Evolutionary conservation across 495 filamentous ascomycete genomes (phyloP).

Genomic region (Echria macrotheca): DNA sequence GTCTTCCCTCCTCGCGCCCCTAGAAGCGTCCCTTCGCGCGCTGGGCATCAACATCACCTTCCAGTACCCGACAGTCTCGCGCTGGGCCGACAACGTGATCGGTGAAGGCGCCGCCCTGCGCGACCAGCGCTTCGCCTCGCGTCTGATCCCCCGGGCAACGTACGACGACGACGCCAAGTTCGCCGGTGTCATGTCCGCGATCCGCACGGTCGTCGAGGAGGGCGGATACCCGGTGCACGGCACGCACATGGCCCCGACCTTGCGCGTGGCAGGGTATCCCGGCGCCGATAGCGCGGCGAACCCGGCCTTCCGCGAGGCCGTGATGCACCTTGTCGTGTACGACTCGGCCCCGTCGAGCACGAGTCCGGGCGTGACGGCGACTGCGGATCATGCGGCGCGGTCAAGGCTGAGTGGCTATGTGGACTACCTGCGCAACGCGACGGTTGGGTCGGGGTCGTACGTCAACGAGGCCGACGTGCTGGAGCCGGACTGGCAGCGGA

Average conservation of each 20-base stretch:
- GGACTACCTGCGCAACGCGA: constrained; percentile 27
- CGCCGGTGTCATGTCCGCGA: constrained; percentile 36
- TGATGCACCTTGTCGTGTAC: constrained; percentile 50
- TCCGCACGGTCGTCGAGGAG: constrained; percentile 33
- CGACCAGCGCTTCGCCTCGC: constrained; percentile 37
- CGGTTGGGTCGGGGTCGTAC: constrained; percentile 37
- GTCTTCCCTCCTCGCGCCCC: constrained; percentile 25
- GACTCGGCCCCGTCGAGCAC: constrained; percentile 15
- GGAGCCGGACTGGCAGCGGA: constrained; percentile 54
- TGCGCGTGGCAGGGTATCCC: constrained; percentile 27
- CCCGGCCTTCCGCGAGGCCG: constrained; percentile 49
- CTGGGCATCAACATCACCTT: constrained; percentile 30
- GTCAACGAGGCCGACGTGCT: constrained; percentile 48
- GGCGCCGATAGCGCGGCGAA: constrained; percentile 37
- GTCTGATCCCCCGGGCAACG: constrained; percentile 44
- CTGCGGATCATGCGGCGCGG: constrained; percentile 19
- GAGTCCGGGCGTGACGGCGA: constrained; percentile 20
- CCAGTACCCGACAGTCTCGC: constrained; percentile 11
- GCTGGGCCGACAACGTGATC: constrained; percentile 10
- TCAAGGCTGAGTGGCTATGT: constrained; percentile 19
- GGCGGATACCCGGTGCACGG: constrained; percentile 42
- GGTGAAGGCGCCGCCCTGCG: constrained; percentile 20
- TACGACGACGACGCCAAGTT: constrained; percentile 31
- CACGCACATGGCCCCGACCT: constrained; percentile 38
- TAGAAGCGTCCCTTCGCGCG: constrained; percentile 21